These are phyloP conservation scores for Candida sp. DNA, from an alignment of 1,139 yeast genomes.

Conservation along the genomic window DNA sequence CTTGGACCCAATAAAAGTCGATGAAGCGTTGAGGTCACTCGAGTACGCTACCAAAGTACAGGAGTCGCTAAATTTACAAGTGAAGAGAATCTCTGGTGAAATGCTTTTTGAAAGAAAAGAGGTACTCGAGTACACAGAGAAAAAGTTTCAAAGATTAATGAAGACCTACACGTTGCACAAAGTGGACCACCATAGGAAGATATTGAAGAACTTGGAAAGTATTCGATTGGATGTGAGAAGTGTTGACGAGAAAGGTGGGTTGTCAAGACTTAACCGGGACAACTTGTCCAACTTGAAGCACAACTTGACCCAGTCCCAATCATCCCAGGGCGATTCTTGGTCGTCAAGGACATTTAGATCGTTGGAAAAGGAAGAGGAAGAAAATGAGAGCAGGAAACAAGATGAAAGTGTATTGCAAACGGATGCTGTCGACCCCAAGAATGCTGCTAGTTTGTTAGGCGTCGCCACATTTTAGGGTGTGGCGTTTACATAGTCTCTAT, in stretches of 20 bases:
- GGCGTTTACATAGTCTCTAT: background rate
- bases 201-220: conserved; percentile 75
- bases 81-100: conserved; percentile 83
- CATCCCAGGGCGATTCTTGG: conserved; percentile 64
- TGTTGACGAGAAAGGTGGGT: conserved; percentile 81
- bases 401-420: conserved; percentile 18
- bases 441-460: conserved; percentile 82
- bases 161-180: conserved; percentile 68
- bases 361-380: conserved; percentile 40
- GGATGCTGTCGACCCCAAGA: conserved; percentile 69
- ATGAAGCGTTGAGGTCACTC: conserved; percentile 82
- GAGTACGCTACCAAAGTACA: conserved; percentile 85
- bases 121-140: conserved; percentile 59
- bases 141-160: conserved; percentile 55
- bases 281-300: conserved; percentile 51
- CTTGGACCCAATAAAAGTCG: conserved; percentile 87
- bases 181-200: conserved; percentile 87
- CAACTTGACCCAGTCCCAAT: conserved; percentile 53
- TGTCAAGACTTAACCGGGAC: conserved; percentile 84
- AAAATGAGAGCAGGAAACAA: conserved; percentile 27
- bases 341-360: conserved; percentile 66
- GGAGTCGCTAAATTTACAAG: conserved; percentile 73
- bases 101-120: conserved; percentile 77
- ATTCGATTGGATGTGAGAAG: conserved; percentile 76
- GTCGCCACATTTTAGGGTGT: conserved; percentile 61